phyloP scores from a whole-genome alignment of 306 rosid genomes.

The Argentina anserina region DNA sequence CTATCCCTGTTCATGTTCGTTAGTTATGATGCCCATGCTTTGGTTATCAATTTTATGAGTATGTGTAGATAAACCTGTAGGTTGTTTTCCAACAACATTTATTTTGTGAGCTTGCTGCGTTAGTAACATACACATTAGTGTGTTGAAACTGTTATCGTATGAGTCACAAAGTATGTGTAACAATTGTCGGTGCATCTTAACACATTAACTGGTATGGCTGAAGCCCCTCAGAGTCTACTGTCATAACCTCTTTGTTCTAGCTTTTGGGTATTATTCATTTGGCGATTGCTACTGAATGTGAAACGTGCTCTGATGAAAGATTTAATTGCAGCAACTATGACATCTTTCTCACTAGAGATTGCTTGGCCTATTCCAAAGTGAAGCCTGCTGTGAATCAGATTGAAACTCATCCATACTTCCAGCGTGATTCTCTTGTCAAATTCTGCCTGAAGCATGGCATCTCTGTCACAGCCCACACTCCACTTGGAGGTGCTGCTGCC shows the following conservation, averaged over 20 bases:
- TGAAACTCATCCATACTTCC: slow-evolving; percentile 95
- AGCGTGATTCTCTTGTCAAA: slow-evolving; percentile 79
- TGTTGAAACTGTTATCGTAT: not conserved
- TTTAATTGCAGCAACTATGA: slow-evolving; percentile 83
- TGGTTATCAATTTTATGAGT: not conserved
- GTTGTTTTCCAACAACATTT: not conserved
- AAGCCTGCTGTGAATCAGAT: slow-evolving; percentile 94
- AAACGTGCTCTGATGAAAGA: slow-evolving; percentile 34
- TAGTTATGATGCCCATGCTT: not conserved
- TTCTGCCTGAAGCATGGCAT: slow-evolving; percentile 84
- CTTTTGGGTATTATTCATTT: not conserved
- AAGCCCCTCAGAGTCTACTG: not conserved
- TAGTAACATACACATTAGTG: not conserved
- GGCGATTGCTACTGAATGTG: not conserved
- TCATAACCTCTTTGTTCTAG: not conserved
- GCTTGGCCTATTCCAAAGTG: slow-evolving; percentile 84
- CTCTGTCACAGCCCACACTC: slow-evolving; percentile 90
- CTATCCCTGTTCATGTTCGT: not conserved
- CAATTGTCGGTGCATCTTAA: not conserved
- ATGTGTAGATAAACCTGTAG: too few species aligned
- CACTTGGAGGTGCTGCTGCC: slow-evolving; percentile 84
- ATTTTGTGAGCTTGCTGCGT: not conserved
- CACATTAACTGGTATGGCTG: not conserved
- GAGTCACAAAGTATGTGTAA: not conserved
- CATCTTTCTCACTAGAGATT: slow-evolving; percentile 83